Evolutionary conservation across 805 yeast genomes (phyloP), one percentile per base, ranked within the genome.

Genomic region (Ogataea paraovalis): DNA sequence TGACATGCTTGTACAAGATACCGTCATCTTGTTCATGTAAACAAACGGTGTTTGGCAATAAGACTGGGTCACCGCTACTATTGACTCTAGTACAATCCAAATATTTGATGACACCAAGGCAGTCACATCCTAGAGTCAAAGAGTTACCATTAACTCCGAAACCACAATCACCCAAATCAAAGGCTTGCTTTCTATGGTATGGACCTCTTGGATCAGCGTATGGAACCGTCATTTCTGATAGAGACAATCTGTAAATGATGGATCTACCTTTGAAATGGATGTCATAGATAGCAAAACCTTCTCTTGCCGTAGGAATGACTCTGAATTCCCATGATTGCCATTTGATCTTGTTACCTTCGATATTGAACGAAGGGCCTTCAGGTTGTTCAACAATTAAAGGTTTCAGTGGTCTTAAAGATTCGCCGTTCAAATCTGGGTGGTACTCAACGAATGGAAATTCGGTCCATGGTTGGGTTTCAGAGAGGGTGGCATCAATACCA

Each of bases 271-370:
- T 83, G 73, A 84, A 86, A 59, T 71, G 72, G 44, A 81, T 82
- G 56, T 86, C 87, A 64, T 86, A 86, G 33, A 86, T 56, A 23
- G 84, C 92, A 57, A 83, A 74, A 55, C 95, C 95, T 69, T 86
- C 95, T 73, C 95, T 82, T 42, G 78, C 81, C 56, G 81, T 81
- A 46, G 86, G 72, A 45, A 80, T 75, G 39, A 81, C 86, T 64
- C 83, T 76, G 71, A 86, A 84, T 65, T 82, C 85, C 94, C 94
- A 86, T 23, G 85, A 89, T 69, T 84, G 92, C 95, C 95, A 86
- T 50, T 72, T 68, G 57, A 86, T 75, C 60, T 81, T 80, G 51
- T 78, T 70, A 33, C 83, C 85, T n/a, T 75, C 74, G 41, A 80
- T 68, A 20, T 73, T 58, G 71, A 83, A 86, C 2, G 88, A 81